Conservation (phyloP, 1,284 basidiomycete species). For the Tilletia setariae region DNA sequence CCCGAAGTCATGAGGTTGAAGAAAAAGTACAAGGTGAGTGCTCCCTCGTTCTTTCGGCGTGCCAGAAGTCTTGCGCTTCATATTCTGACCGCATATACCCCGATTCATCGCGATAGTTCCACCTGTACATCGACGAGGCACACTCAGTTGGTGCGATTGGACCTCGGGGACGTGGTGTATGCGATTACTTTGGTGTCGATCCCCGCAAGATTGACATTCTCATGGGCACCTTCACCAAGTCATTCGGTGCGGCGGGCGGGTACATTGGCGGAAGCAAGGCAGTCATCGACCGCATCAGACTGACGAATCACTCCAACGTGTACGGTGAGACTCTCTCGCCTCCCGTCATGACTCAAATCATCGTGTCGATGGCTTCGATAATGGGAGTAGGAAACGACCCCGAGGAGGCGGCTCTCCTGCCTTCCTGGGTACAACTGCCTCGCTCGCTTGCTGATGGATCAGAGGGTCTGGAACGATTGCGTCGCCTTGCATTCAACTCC, state of each 20-base stretch:
- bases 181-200: conserved; percentile 87
- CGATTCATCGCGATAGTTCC: conserved; percentile 64
- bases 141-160: conserved; percentile 96
- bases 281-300: conserved; percentile 75
- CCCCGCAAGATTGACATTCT: conserved; percentile 81
- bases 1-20: conserved; percentile 82
- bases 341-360: conserved; percentile 82
- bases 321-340: conserved; percentile 92
- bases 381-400: conserved; percentile 66
- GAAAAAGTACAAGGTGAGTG: conserved; percentile 83
- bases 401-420: conserved; percentile 44
- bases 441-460: conserved; percentile 42
- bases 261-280: conserved; percentile 83
- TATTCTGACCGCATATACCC: neutral
- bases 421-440: conserved; percentile 45
- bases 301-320: conserved; percentile 76
- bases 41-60: too few species aligned
- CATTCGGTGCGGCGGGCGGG: conserved; percentile 93
- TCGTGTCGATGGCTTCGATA: conserved; percentile 90
- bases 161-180: conserved; percentile 86
- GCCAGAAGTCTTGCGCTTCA: neutral
- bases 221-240: conserved; percentile 99
- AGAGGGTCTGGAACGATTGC: conserved; percentile 77
- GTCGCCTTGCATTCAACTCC: conserved; percentile 89
- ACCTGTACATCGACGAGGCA: conserved; percentile 92